Percentiles rank a stretch among this genome's conserved stretches.
phyloP scores from a whole-genome alignment of 1,284 basidiomycete species.

The Ustilago sp. region DNA sequence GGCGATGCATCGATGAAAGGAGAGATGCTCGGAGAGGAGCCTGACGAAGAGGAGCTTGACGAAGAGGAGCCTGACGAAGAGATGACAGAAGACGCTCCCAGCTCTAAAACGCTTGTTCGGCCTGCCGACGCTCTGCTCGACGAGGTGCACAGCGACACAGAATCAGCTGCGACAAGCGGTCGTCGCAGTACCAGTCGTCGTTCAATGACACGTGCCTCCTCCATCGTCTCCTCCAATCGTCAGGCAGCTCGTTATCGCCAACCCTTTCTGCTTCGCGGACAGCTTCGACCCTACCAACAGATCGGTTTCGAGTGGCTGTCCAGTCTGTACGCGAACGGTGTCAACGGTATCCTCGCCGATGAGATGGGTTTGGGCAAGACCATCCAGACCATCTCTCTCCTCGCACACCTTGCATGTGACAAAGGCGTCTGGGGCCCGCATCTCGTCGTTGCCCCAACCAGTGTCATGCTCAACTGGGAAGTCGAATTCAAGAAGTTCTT shows the following conservation, averaged over 20 bases:
- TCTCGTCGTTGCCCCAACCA: slow-evolving; percentile 93
- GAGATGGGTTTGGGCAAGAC: slow-evolving; percentile 81
- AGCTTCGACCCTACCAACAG: slow-evolving; percentile 92
- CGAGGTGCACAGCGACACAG: slow-evolving; percentile 37
- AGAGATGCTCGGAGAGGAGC: slow-evolving; percentile 17
- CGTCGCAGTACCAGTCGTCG: slow-evolving; percentile 37
- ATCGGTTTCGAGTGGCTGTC: slow-evolving; percentile 95
- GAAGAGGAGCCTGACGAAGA: slow-evolving; percentile 32
- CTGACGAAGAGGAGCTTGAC: slow-evolving; percentile 15
- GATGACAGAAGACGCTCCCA: slow-evolving; percentile 29
- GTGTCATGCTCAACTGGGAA: slow-evolving; percentile 96
- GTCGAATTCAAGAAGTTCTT: slow-evolving; percentile 99
- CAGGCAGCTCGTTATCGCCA: slow-evolving; percentile 71
- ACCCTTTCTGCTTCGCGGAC: slow-evolving; percentile 86
- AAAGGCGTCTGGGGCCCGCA: slow-evolving; percentile 97
- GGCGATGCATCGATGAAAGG: neutral
- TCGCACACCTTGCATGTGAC: slow-evolving; percentile 93
- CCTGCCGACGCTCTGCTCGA: slow-evolving; percentile 20
- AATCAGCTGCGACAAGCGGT: slow-evolving; percentile 34
- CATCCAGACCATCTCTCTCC: slow-evolving; percentile 91
- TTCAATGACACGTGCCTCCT: slow-evolving; percentile 50
- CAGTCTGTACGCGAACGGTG: slow-evolving; percentile 83
- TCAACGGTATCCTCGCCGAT: slow-evolving; percentile 89
- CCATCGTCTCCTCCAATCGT: slow-evolving; percentile 70
- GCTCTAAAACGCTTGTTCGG: slow-evolving; percentile 63